These are phyloP conservation scores for Colletotrichum shisoi DNA, from an alignment of 2,329 filamentous ascomycete species.

Conservation along the genomic window DNA sequence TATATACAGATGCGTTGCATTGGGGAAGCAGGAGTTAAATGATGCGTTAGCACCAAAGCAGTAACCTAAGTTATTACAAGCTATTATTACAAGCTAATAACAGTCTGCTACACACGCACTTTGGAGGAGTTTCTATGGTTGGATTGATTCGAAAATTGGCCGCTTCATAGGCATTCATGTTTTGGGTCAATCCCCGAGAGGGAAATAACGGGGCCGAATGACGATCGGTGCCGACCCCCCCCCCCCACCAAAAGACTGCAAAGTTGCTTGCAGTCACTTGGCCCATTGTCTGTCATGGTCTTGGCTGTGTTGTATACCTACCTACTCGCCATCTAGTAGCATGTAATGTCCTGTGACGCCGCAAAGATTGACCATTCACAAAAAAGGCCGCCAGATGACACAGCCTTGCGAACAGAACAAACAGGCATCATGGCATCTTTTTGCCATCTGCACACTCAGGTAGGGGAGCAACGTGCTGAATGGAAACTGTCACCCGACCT, in stretches of 20 bases:
- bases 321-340: no score
- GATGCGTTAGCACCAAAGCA: no score
- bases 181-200: constrained; percentile 22
- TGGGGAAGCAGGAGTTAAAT: no score
- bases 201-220: constrained; percentile 20
- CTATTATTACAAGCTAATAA: no score
- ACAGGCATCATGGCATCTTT: background rate
- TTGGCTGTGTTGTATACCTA: background rate
- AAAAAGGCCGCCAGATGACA: no score
- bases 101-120: no score
- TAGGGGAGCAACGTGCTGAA: background rate
- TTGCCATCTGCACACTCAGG: no score
- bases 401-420: background rate
- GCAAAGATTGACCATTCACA: background rate
- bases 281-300: background rate
- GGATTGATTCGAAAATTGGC: background rate
- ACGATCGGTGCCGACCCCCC: constrained; percentile 14
- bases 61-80: no score
- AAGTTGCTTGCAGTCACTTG: constrained; percentile 2
- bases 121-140: constrained; percentile 22
- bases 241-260: background rate
- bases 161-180: constrained; percentile 14
- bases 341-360: background rate
- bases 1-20: no score
- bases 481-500: background rate